Percentiles rank a stretch among this genome's conserved stretches.
These are phyloP conservation scores for Aspergillus fructus DNA, from an alignment of 2,329 filamentous ascomycete genomes.

Conservation along the genomic window DNA sequence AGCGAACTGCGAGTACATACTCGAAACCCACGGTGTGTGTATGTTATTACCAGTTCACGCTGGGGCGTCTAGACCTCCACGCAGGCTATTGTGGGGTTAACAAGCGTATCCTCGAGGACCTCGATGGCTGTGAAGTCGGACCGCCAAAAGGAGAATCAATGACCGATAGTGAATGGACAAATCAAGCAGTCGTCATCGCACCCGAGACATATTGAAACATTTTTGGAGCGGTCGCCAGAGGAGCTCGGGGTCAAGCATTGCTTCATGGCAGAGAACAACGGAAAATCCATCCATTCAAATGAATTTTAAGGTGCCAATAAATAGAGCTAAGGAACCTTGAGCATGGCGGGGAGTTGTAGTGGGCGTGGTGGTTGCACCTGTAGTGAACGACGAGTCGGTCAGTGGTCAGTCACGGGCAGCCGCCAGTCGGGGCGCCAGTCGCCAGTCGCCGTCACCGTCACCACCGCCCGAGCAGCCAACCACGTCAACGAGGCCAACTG, in stretches of 20 bases:
- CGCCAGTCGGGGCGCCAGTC: slow-evolving; percentile 16
- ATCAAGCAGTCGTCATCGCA: not conserved
- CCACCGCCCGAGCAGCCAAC: slow-evolving; percentile 26
- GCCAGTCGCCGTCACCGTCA: slow-evolving; percentile 33
- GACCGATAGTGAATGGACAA: not conserved
- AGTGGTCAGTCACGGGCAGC: no score
- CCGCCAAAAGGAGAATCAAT: not conserved
- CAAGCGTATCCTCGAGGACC: not conserved
- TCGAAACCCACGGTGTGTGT: not conserved
- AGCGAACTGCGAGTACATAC: no score
- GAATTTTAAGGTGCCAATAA: not conserved
- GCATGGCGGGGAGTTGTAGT: not conserved
- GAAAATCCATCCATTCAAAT: not conserved
- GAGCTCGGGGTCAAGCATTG: not conserved
- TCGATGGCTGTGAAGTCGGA: not conserved
- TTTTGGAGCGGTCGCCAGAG: not conserved
- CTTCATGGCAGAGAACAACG: not conserved
- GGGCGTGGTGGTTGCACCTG: not conserved
- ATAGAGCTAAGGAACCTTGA: not conserved
- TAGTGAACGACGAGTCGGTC: no score
- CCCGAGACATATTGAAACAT: not conserved
- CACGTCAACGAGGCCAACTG: slow-evolving; percentile 20
- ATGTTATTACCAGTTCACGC: not conserved
- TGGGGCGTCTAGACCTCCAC: not conserved
- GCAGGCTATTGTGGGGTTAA: not conserved